These are phyloP conservation scores for Strobilomyces dryophilus DNA, from an alignment of 768 basidiomycete species.

Conservation along the genomic window DNA sequence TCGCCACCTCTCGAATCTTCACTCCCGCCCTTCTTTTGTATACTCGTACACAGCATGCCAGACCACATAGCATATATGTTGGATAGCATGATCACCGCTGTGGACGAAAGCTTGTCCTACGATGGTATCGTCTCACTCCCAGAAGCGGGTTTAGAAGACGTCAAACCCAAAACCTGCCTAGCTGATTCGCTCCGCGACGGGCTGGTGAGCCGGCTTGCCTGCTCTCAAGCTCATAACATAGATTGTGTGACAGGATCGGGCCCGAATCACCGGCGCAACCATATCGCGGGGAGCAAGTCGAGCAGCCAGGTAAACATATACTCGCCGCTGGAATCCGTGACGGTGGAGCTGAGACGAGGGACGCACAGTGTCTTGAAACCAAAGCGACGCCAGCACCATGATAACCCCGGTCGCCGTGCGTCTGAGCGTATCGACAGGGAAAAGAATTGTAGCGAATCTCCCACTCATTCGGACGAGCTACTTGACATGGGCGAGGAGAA, in stretches of 20 bases:
- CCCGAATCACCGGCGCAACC: not conserved
- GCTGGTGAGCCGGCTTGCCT: not conserved
- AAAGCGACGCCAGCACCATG: not conserved
- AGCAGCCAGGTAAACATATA: not conserved
- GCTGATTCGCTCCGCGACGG: not conserved
- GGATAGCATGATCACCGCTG: not conserved
- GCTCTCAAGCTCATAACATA: not conserved
- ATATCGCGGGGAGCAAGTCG: not conserved
- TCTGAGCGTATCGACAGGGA: too few relatives aligned
- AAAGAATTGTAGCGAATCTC: not conserved
- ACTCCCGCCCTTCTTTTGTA: not conserved
- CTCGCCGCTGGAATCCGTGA: too few relatives aligned
- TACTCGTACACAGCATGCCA: not conserved
- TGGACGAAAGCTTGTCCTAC: constrained; percentile 1
- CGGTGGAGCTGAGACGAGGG: not conserved
- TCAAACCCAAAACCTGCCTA: not conserved
- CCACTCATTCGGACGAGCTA: not conserved
- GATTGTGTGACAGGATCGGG: not conserved
- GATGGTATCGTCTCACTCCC: not conserved
- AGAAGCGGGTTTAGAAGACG: constrained; percentile 1
- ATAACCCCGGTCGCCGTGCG: not conserved
- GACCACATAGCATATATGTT: not conserved
- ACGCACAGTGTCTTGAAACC: not conserved
- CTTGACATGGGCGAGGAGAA: not conserved
- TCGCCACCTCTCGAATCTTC: not conserved